Conservation (phyloP, 169 alveolate genomes). For the Cryptosporidium ryanae region DNA sequence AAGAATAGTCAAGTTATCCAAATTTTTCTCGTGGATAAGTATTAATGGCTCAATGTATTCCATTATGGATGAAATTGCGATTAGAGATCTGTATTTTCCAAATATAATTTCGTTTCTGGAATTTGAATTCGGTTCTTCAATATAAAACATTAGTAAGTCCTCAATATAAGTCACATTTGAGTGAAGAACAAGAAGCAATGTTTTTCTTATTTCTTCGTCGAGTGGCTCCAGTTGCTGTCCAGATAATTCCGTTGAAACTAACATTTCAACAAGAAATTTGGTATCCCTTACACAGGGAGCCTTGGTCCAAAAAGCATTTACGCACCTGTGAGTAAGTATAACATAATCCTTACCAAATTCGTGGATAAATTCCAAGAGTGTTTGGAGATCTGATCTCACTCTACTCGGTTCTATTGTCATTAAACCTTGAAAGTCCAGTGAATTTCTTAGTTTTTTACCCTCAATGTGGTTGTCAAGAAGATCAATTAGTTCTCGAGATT, state of each 20-base stretch:
- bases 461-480: conserved; percentile 14
- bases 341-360: conserved; percentile 71
- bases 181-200: conserved; percentile 52
- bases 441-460: conserved; percentile 14
- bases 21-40: conserved; percentile 40
- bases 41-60: conserved; percentile 66
- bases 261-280: conserved; percentile 35
- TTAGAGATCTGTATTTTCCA: conserved; percentile 21
- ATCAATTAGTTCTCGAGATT: conserved; percentile 51
- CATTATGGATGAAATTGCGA: conserved; percentile 26
- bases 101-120: neutral
- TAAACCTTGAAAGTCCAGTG: conserved; percentile 8
- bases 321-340: conserved; percentile 45
- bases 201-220: conserved; percentile 23
- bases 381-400: conserved; percentile 47
- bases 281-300: conserved; percentile 72
- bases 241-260: conserved; percentile 48
- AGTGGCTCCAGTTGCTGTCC: conserved; percentile 11
- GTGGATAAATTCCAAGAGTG: conserved; percentile 56
- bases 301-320: conserved; percentile 63
- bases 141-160: neutral
- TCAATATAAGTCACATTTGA: conserved; percentile 61
- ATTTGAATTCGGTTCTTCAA: neutral
- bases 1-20: conserved; percentile 28
- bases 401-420: conserved; percentile 32